Evolutionary conservation across 2,329 filamentous ascomycete genomes (phyloP).

Genomic region (Alternaria triticimaculans): DNA sequence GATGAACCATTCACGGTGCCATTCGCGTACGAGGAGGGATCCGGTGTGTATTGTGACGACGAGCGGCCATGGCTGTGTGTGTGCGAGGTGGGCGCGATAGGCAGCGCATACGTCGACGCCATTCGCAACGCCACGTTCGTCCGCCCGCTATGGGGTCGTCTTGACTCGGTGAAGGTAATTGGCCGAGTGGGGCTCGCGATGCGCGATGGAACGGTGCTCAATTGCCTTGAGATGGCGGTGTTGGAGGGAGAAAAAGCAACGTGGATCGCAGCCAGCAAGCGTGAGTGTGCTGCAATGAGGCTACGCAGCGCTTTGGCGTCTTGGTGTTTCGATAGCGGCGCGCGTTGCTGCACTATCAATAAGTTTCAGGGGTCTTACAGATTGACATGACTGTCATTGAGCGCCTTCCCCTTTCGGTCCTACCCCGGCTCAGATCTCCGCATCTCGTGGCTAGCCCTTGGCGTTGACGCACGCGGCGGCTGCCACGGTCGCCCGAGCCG

Average conservation of each 20-base stretch:
- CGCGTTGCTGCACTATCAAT: slow-evolving; percentile 13
- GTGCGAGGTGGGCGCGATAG: slow-evolving; percentile 42
- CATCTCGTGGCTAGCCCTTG: slow-evolving; percentile 13
- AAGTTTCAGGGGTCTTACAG: slow-evolving; percentile 30
- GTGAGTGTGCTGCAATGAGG: slow-evolving; percentile 6
- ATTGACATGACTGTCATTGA: slow-evolving; percentile 14
- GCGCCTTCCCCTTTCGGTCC: slow-evolving; percentile 24
- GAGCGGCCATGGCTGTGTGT: slow-evolving; percentile 48
- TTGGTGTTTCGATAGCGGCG: slow-evolving; percentile 17
- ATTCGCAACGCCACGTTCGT: slow-evolving; percentile 38
- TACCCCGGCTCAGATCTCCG: slow-evolving; percentile 23
- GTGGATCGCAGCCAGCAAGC: background rate
- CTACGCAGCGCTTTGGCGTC: slow-evolving; percentile 15
- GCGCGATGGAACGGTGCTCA: background rate
- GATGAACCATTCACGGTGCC: slow-evolving; percentile 24
- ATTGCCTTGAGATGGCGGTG: background rate
- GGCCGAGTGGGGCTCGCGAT: slow-evolving; percentile 4
- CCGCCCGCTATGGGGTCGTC: slow-evolving; percentile 21
- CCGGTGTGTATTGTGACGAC: slow-evolving; percentile 46
- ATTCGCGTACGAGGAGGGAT: slow-evolving; percentile 31
- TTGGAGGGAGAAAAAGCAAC: slow-evolving; percentile 3
- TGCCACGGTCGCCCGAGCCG: slow-evolving; percentile 19
- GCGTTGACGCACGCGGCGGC: slow-evolving; percentile 13
- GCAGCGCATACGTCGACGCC: slow-evolving; percentile 56
- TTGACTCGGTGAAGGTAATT: slow-evolving; percentile 19